These are phyloP conservation scores for Tremella fuciformis DNA, from an alignment of 768 basidiomycete genomes.

Conservation along the genomic window DNA sequence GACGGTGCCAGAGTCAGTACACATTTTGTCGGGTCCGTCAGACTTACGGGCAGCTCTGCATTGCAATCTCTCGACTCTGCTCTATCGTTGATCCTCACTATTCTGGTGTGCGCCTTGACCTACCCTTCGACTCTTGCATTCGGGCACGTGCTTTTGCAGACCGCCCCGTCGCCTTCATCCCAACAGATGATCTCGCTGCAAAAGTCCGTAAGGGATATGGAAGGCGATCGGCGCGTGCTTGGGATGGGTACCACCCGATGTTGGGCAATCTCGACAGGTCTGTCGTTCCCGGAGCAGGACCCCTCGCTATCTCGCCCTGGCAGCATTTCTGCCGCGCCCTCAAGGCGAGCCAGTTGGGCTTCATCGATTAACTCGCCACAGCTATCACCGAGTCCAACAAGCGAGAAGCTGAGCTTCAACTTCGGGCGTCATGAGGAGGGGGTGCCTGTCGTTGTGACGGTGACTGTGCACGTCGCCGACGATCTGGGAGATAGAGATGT, in stretches of 20 bases:
- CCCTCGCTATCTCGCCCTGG: too few relatives aligned
- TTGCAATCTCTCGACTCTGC: constrained; percentile 69
- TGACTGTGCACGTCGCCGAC: constrained; percentile 28
- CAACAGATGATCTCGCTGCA: constrained; percentile 78
- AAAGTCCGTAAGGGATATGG: constrained; percentile 74
- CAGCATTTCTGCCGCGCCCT: constrained; percentile 4
- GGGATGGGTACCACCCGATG: constrained; percentile 40
- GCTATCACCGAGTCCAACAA: neutral
- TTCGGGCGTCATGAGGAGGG: constrained; percentile 14
- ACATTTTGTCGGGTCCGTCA: neutral
- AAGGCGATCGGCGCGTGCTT: constrained; percentile 33
- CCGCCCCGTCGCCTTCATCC: constrained; percentile 60
- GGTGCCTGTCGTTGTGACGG: constrained; percentile 26
- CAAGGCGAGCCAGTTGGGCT: neutral
- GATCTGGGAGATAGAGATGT: constrained; percentile 36
- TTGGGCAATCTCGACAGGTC: constrained; percentile 26
- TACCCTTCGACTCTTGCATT: constrained; percentile 80
- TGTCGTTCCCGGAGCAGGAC: constrained; percentile 5
- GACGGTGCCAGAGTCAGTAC: constrained; percentile 61
- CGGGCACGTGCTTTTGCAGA: constrained; percentile 83
- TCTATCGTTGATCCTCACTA: constrained; percentile 72
- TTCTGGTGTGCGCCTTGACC: constrained; percentile 75
- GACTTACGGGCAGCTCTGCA: constrained; percentile 13
- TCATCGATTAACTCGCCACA: neutral
- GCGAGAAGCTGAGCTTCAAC: neutral